Evolutionary conservation across 1,139 yeast genomes (phyloP), one percentile per base, ranked within the genome.

Genomic region (Insectozyma bohioensis): DNA sequence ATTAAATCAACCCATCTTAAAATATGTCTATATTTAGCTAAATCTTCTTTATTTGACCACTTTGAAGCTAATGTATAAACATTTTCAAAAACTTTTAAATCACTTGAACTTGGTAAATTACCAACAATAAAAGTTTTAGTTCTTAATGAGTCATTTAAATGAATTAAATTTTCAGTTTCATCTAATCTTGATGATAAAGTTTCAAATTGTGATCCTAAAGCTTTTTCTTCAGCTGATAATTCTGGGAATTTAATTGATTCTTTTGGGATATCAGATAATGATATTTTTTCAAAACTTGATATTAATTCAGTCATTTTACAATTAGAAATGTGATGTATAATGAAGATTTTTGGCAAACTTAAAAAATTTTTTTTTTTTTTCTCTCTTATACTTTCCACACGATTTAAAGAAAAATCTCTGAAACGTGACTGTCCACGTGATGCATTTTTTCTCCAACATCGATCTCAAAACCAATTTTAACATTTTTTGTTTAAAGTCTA

Each of bases 1-100:
- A 92, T 65, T 50, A 85, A 75, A 52, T 88, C 96, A 15, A 77
- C 76, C 97, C 97, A 92, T 73, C 97, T 83, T 43, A 87, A 66
- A 42, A 88, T 70, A 61, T 90, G 97, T 72, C 97, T 85, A 56
- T 63, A 61, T 32, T 61, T 57, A 33, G 77, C 74, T 40, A 74
- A 47, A 39, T 80, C 78, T 26, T 78, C 80, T 21, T 67, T 63
- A 14, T 69, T 60, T 4, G 30, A 7, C 76, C 87, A 77, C 40
- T 68, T 61, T 39, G 68, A 62, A 21, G 85, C 78, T 37, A 75
- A 45, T 32, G 88, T 84, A 47, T 76, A 65, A 20, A 79, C 80
- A 25, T 77, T 68, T 35, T 80, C 78, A 49, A 86, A 85, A 28
- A 84, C 80, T 31, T 68, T 65, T 29, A 80, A 73, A 56, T 92